phyloP scores from a whole-genome alignment of 2,329 filamentous ascomycete genomes.

The Diaporthe citrichinensis region DNA sequence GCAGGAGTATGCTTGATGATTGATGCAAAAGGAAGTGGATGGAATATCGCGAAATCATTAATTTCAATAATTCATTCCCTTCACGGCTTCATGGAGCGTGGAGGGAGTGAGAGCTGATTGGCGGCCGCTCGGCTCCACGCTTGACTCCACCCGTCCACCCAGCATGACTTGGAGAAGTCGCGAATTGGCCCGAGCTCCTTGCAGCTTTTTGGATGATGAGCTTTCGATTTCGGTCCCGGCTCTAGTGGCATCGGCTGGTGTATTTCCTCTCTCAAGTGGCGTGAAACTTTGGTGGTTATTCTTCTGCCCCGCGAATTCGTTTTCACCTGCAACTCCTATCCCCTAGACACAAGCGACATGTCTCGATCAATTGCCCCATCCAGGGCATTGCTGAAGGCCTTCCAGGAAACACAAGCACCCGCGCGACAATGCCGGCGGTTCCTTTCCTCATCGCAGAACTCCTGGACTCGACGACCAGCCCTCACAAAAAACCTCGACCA shows the following conservation, averaged over 20 bases:
- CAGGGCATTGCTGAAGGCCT: slow-evolving; percentile 52
- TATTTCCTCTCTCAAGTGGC: slow-evolving; percentile 14
- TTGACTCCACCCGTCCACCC: neutral
- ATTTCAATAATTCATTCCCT: slow-evolving; percentile 23
- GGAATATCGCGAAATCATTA: neutral
- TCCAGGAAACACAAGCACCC: slow-evolving; percentile 48
- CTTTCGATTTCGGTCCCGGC: slow-evolving; percentile 14
- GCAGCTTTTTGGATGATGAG: slow-evolving; percentile 30
- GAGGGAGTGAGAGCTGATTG: slow-evolving; percentile 37
- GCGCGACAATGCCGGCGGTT: slow-evolving; percentile 59
- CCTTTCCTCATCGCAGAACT: slow-evolving; percentile 53
- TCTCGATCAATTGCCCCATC: slow-evolving; percentile 54
- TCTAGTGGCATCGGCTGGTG: neutral
- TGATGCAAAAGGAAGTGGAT: neutral
- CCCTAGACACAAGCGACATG: slow-evolving; percentile 50
- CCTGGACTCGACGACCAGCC: slow-evolving; percentile 44
- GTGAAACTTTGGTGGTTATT: neutral
- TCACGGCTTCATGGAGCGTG: neutral
- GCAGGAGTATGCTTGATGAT: neutral
- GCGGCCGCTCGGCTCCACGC: slow-evolving; percentile 11
- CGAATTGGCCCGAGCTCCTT: slow-evolving; percentile 38
- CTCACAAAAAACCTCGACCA: slow-evolving; percentile 40
- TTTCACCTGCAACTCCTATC: neutral
- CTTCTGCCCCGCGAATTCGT: neutral
- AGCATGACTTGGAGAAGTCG: slow-evolving; percentile 25